Evolutionary conservation across 768 basidiomycete genomes (phyloP), one percentile per base, ranked within the genome.

Genomic region (Boletus coccyginus): DNA sequence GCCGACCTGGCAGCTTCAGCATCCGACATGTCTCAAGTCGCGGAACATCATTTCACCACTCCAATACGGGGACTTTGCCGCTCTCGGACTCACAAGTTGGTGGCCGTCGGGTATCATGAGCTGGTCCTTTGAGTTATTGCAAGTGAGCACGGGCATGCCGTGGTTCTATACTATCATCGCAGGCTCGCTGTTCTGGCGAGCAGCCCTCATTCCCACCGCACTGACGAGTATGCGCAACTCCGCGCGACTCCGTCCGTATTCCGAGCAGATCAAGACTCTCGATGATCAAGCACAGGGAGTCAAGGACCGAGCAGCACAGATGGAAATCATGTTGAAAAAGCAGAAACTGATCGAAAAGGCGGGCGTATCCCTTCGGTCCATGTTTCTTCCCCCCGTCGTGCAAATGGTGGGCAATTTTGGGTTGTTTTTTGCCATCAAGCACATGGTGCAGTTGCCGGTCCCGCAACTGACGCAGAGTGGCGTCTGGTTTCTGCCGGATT

Each of bases 141-240:
- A 92, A 59, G 85, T 92, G 49, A 71, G 77, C 46, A 83, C 84
- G 0, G 86, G 85, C 38, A 71, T 93, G 56, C 86, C 88, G 0
- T 94, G 93, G 92, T 90, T 90, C 75, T 83, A 85, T 78, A 88
- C 91, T 46, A 90, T 94, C 71, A 72, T 92, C 43, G 75, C 73
- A 6, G 83, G 85, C 31, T 83, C 86, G 29, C 52, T 87, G 12
- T 65, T 85, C 66, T 84, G 87, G 77, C 84, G 88, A 21, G 47
- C 80, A 19, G 45, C 79, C 47, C 76, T 89, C 45, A 68, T 91
- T 50, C 90, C 89, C 3, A 73, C 88, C 61, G 73, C 80, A 27
- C 73, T 92, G 47, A 74, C 75, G 52, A 78, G 79, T 50, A 69
- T 85, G 58, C 82, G 80, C 55, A 83, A 83, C 61, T 74, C 82